Base-by-base conservation (phyloP, 345 rosid species). In the Brassica juncea region DNA sequence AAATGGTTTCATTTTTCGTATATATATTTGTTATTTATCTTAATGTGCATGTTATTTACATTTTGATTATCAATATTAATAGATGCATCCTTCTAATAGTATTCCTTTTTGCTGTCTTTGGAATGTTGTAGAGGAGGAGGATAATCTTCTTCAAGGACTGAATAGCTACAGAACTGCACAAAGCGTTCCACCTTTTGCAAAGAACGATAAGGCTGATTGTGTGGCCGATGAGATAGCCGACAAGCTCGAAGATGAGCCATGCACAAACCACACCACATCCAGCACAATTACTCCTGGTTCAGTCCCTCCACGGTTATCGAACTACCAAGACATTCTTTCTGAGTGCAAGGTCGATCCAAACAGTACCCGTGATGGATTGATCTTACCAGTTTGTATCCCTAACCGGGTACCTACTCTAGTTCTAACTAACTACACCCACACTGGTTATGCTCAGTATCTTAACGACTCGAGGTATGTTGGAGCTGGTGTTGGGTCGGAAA, bases 71-170 rank as follows among this genome's bases (percentile, higher is more conserved):
- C 21, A 8, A 9, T 64, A 64, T 6, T 64, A 34, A 12, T 9
- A 2, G 37, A 73, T 60, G 27, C 3, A 16, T 5, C 9, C 23
- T 66, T 54, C 42, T 34, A 74, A 14, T 2, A 6, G 16, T 34
- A 8, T 0, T 54, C 11, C 2, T 16, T 12, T 70, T 62, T 2
- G 0, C 1, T 21, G 66, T 62, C 42, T 21, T 61, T 80, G n/a
- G 15, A 4, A 31, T 30, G n/a, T 64, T 42, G 63, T 87, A 89
- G 97, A 88, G 4, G 88, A 79, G 5, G 89, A 88, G 78, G 88
- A 89, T 81, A 70, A 81, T 74, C 89, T 92, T 73, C 88, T 90
- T 8, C 93, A 88, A 80, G 97, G 93, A 61, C 77, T 94, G 57
- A 89, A 94, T 86, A 86, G 88, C 79, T 88, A 84, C 83, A 68